Evolutionary conservation across 31 red algal species (phyloP).

Genomic region (Asparagopsis taxiformis): DNA sequence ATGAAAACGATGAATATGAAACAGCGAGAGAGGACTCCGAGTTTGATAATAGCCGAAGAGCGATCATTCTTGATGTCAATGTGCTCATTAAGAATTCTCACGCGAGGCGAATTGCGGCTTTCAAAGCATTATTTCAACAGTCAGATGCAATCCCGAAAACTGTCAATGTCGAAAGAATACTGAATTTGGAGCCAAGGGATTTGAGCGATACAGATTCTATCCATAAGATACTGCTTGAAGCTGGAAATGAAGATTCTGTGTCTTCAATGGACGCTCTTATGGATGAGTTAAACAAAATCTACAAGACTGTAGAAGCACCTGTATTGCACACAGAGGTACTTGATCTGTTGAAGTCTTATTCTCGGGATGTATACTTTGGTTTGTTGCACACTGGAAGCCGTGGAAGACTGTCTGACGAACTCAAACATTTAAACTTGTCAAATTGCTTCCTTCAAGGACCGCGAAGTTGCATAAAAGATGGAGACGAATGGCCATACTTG

Average conservation of each 20-base stretch:
- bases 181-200: conserved; percentile 3
- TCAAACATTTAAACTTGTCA: neutral
- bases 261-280: neutral
- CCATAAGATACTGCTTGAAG: neutral
- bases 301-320: neutral
- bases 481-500: conserved; percentile 23
- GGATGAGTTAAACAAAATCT: conserved; percentile 5
- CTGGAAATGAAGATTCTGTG: neutral
- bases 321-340: neutral
- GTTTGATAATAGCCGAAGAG: conserved; percentile 27
- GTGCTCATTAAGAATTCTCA: neutral
- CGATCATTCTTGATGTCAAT: conserved; percentile 14
- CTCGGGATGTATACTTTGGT: conserved; percentile 7
- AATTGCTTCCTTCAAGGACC: neutral
- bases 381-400: conserved; percentile 17
- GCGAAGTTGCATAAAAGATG: conserved; percentile 1
- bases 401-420: conserved; percentile 1
- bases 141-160: neutral
- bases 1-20: conserved; percentile 10
- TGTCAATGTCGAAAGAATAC: neutral
- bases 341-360: conserved; percentile 1
- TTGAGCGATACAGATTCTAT: conserved; percentile 15
- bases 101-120: conserved; percentile 5
- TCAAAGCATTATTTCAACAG: neutral
- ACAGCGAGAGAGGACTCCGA: neutral